These are phyloP conservation scores for Vanrija sp. DNA, from an alignment of 1,284 basidiomycete species.

Conservation along the genomic window DNA sequence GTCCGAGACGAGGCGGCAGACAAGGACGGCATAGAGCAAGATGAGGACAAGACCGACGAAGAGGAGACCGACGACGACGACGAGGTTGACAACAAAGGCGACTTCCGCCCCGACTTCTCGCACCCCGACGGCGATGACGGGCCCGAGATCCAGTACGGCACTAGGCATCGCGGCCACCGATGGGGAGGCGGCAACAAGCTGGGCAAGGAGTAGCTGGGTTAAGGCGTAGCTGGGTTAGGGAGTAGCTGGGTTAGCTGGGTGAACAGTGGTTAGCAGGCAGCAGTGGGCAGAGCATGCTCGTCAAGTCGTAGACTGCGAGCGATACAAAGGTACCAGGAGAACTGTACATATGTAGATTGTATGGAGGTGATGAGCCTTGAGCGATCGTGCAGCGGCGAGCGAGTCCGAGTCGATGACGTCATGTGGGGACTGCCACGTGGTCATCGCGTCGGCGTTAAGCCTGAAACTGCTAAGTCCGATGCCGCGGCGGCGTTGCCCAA, in stretches of 20 bases:
- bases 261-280: neutral
- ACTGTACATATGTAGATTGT: neutral
- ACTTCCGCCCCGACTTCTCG: no score
- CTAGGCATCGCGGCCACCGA: neutral
- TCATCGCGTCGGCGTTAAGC: no score
- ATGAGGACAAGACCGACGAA: neutral
- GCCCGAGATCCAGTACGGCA: no score
- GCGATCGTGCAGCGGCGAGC: no score
- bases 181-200: conserved; percentile 17
- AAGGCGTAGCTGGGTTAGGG: conserved; percentile 10
- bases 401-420: no score
- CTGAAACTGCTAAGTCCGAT: no score
- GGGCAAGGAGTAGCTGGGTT: neutral
- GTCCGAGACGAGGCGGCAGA: neutral
- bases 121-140: no score
- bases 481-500: no score
- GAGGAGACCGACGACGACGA: conserved; percentile 17
- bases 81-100: conserved; percentile 6
- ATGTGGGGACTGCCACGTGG: no score
- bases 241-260: neutral
- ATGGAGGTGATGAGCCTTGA: no score
- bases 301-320: no score
- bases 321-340: no score
- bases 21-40: neutral
- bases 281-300: neutral